Evolutionary conservation across 768 basidiomycete species (phyloP), one percentile per base, ranked within the genome.

Genomic region (Pleurotus eryngii): DNA sequence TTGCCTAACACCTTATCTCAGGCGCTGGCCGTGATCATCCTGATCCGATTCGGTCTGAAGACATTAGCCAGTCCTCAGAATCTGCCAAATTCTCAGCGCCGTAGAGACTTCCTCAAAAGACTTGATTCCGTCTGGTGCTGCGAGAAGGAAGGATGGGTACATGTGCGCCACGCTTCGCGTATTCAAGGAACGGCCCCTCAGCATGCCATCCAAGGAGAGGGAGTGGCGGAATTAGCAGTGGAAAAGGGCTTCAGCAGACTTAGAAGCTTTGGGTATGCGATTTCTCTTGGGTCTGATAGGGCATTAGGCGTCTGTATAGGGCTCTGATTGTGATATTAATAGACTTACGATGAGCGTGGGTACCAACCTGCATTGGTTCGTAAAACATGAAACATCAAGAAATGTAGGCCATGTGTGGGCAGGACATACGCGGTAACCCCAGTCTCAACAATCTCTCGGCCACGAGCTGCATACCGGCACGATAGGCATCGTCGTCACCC

Each of bases 1-100:
- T 2, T 80, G 74, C 82, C 92, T 82, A 12, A 95, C 91, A 6
- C 94, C 94, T 18, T 27, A 94, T 79, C 68, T 96, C 94, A 2
- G 94, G 94, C 1, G 94, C 94, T 26, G 85, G 85, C 84, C 8
- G 94, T 96, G 59, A 96, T 83, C 40, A 95, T 81, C 58, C 91
- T 85, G 56, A 90, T 22, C 86, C 87, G 38, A 79, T 71, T 12
- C 68, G 68, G 5, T 72, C 76, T 9, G 48, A 15, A 3, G 70
- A 67, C 80, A 84, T 84, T 35, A 81, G 68, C 89, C 89, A 92
- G 61, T 86, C 87, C 64, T 88, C 84, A 3, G 73, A 71, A 26
- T 83, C 81, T 4, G 70, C 77, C 30, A 92, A 75, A 61, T 89
- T 90, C 57, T 81, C 76, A 2, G 75, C 65, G 54, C 90, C 85